Evolutionary conservation across 306 rosid species (phyloP).

Genomic region (Sesbania bispinosa): DNA sequence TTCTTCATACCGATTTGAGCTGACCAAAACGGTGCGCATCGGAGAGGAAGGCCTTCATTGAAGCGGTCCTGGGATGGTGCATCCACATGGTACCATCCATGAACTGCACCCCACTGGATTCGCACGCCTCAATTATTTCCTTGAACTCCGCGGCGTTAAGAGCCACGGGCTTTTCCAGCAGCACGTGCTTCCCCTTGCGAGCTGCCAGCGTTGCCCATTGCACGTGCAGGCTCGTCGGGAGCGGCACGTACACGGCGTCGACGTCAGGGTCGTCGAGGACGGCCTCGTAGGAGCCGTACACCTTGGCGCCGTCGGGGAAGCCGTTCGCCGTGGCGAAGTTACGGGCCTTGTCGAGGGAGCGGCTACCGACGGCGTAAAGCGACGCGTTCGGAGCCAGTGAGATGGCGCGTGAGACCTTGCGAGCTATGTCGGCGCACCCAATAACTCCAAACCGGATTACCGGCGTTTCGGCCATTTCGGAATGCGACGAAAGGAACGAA

Average conservation of each 20-base stretch:
- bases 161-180: conserved; percentile 93
- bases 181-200: conserved; percentile 70
- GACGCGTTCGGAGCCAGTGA: conserved; percentile 56
- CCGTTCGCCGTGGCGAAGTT: conserved; percentile 62
- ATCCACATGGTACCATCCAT: conserved; percentile 98
- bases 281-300: conserved; percentile 77
- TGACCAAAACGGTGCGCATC: conserved; percentile 32
- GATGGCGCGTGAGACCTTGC: conserved; percentile 75
- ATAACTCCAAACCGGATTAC: conserved; percentile 64
- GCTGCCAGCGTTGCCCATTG: conserved; percentile 81
- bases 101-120: conserved; percentile 79
- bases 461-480: conserved; percentile 24
- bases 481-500: background rate
- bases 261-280: conserved; percentile 68
- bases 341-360: conserved; percentile 65
- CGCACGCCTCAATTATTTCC: conserved; percentile 51
- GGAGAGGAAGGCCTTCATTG: conserved; percentile 15
- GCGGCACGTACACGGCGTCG: conserved; percentile 81
- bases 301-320: conserved; percentile 48
- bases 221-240: conserved; percentile 78
- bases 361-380: conserved; percentile 69
- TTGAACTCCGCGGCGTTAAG: conserved; percentile 60
- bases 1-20: conserved; percentile 16
- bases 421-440: conserved; percentile 84
- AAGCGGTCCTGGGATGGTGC: conserved; percentile 72